phyloP scores from a whole-genome alignment of 352 stramenopile genomes.

The Pythium grandisporangium region DNA sequence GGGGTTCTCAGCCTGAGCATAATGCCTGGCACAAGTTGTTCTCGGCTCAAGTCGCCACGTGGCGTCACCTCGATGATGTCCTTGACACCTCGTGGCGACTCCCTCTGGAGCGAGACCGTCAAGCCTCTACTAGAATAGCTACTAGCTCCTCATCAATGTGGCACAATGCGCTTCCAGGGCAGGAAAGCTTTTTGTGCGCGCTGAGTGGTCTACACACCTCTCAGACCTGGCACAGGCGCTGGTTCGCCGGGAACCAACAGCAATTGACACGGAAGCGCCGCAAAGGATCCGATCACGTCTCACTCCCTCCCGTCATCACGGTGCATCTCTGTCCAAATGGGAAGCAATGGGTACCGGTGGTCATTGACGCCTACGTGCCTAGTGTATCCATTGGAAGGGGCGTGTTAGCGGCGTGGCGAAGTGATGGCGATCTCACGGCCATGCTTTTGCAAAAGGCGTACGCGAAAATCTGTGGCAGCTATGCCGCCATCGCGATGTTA shows the following conservation, averaged over 20 bases:
- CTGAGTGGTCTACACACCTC: no score
- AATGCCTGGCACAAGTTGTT: not conserved
- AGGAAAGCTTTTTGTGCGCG: conserved; percentile 11
- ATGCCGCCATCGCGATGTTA: conserved; percentile 10
- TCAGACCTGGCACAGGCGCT: conserved; percentile 1
- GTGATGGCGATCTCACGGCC: conserved; percentile 21
- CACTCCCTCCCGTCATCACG: not conserved
- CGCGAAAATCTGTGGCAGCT: conserved; percentile 42
- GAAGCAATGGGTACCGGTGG: conserved; percentile 2
- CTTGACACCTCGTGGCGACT: conserved; percentile 10
- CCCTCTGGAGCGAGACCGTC: not conserved
- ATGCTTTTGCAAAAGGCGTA: conserved; percentile 48
- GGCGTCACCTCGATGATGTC: conserved; percentile 5
- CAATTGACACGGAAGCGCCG: not conserved
- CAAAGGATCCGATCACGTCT: no score
- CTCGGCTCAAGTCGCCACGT: not conserved
- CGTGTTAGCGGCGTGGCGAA: conserved; percentile 13
- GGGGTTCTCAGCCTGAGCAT: not conserved
- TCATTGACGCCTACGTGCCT: conserved; percentile 40
- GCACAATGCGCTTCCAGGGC: not conserved
- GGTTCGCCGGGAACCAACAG: conserved; percentile 4
- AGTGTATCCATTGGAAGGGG: conserved; percentile 22
- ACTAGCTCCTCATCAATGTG: not conserved
- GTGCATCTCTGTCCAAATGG: conserved; percentile 1
- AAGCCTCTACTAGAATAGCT: not conserved